Base-by-base conservation (phyloP, 345 rosid genomes). In the Euphorbia tirucalli region DNA sequence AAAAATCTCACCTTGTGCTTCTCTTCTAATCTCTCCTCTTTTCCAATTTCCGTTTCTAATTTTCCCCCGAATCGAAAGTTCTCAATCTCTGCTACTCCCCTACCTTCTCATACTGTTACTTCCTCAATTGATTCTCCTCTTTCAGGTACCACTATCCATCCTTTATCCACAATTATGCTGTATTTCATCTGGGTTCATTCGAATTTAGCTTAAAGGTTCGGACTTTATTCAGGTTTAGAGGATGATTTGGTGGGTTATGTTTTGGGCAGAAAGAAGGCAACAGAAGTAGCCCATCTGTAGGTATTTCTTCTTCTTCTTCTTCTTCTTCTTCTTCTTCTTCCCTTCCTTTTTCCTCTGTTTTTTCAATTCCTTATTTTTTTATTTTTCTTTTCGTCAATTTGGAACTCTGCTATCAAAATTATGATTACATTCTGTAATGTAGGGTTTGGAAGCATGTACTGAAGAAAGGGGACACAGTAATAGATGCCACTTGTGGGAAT, bases 401-500 rank as follows among this genome's bases (percentile, higher is more conserved):
- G n/a, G n/a, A n/a, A n/a, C n/a, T 13, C 6, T 49, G 39, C 39
- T 35, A 35, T 35, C 7, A 3, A 35, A 24, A 19, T 44, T 46
- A 22, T 30, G 22, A 28, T 16, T 72, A 4, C 49, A 30, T 67
- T 71, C 66, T 25, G 35, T 43, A 31, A 61, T 76, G 3, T 83
- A 94, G 97, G 74, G 90, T 92, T 25, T 92, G 98, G 98, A 80
- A 80, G 72, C 78, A 82, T 77, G 91, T 92, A 11, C 81, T 90
- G 30, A 86, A 19, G 66, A 85, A 83, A 81, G 93, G 98, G 32
- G 97, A 92, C 64, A 72, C 79, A 7, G 98, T 79, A 2, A 65
- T 92, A 32, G 97, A 94, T 79, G 97, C 98, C 63, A 92, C 98
- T 1, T 92, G 95, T 81, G 96, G 97, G 58, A 94, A 92, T 61